These are phyloP conservation scores for maize (Zea mays) DNA, from an alignment of 176 grass and related monocot species.

Conservation along the genomic window DNA sequence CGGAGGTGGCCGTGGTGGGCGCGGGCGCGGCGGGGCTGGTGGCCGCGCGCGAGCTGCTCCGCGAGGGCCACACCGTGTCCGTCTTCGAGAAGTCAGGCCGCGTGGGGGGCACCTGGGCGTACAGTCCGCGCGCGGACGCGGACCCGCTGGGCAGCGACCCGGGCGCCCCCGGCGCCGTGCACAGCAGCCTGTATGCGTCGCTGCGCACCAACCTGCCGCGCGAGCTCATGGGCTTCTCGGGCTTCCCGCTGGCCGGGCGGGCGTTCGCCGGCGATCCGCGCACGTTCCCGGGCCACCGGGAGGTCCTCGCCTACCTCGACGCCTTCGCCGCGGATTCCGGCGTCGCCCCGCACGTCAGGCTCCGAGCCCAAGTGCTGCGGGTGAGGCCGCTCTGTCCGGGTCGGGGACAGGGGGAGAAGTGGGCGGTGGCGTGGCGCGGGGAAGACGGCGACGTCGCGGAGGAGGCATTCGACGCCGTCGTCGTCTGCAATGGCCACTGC, in stretches of 20 bases:
- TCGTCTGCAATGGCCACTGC: constrained; percentile 51
- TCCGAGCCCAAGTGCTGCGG: constrained; percentile 36
- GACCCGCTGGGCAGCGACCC: constrained; percentile 35
- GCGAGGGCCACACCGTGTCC: constrained; percentile 42
- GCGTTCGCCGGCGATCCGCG: constrained; percentile 44
- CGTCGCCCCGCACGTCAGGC: constrained; percentile 29
- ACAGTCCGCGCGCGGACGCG: constrained; percentile 37
- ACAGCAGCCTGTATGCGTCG: constrained; percentile 55
- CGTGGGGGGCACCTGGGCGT: constrained; percentile 52
- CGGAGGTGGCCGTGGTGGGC: constrained; percentile 52
- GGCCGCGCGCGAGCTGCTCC: constrained; percentile 48
- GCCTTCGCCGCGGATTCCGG: constrained; percentile 49
- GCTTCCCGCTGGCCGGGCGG: constrained; percentile 13
- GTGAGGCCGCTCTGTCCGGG: constrained; percentile 1
- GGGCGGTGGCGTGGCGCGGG: constrained; percentile 40
- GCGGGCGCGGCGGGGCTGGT: constrained; percentile 49
- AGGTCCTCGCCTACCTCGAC: constrained; percentile 49
- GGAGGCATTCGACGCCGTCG: constrained; percentile 48
- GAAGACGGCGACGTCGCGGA: constrained; percentile 18
- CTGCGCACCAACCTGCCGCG: constrained; percentile 60
- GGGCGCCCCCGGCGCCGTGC: constrained; percentile 22
- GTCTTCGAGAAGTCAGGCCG: constrained; percentile 55
- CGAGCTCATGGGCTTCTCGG: constrained; percentile 53
- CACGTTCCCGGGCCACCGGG: constrained; percentile 47
- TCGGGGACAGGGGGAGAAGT: not conserved